A percentile compares a stretch with the other conserved stretches of the same genome.
Conservation (phyloP, 768 basidiomycete genomes). For the Trametes meyenii region DNA sequence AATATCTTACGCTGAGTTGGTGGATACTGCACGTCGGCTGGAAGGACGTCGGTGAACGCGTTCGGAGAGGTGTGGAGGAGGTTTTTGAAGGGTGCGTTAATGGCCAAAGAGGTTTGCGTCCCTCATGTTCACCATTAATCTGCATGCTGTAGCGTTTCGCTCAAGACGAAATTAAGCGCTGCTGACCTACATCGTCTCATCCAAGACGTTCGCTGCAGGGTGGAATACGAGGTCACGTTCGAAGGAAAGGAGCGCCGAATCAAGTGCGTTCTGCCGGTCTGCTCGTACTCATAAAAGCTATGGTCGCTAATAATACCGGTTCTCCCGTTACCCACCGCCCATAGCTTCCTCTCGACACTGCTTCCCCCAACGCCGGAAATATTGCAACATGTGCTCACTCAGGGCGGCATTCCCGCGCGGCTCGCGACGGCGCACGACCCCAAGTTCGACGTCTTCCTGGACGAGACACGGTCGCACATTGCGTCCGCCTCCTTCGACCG, state of each 20-base stretch:
- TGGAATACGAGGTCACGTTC: slow-evolving; percentile 72
- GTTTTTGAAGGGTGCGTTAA: slow-evolving; percentile 78
- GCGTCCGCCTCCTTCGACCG: slow-evolving; percentile 68
- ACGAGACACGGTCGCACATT: slow-evolving; percentile 67
- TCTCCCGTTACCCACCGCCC: slow-evolving; percentile 8
- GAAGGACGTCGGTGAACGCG: slow-evolving; percentile 78
- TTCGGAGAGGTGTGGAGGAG: slow-evolving; percentile 74
- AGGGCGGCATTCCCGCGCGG: slow-evolving; percentile 54
- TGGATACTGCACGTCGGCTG: slow-evolving; percentile 93
- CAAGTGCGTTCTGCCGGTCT: slow-evolving; percentile 42
- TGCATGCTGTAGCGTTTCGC: slow-evolving; percentile 62
- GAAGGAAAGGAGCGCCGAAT: slow-evolving; percentile 60
- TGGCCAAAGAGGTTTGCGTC: neutral
- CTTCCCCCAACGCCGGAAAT: slow-evolving; percentile 75
- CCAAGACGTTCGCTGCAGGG: slow-evolving; percentile 70
- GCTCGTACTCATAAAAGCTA: neutral
- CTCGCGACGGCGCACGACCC: slow-evolving; percentile 42
- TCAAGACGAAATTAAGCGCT: slow-evolving; percentile 74
- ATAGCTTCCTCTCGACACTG: slow-evolving; percentile 72
- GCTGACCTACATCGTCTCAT: slow-evolving; percentile 72
- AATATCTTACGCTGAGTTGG: slow-evolving; percentile 88
- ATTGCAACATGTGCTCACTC: slow-evolving; percentile 66
- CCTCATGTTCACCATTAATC: neutral
- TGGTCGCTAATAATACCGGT: slow-evolving; percentile 1
- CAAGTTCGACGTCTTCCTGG: slow-evolving; percentile 64